Evolutionary conservation across 1,284 basidiomycete species (phyloP), one percentile per base, ranked within the genome.

Genomic region (Cryptococcus sp.): DNA sequence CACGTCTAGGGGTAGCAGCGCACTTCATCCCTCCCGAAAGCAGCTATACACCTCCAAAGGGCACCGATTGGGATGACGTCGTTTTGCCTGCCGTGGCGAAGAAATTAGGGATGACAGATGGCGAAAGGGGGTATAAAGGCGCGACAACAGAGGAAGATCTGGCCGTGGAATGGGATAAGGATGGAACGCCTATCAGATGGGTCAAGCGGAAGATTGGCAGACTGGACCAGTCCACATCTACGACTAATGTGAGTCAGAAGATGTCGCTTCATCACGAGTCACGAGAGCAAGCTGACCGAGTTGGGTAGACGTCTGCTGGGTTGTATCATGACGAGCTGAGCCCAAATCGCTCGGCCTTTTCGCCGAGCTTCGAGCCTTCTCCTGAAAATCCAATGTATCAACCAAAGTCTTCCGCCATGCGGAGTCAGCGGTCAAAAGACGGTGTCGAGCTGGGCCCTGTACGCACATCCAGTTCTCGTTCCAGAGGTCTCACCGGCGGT

Each of bases 71-170:
- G 78, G 79, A 80, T 57, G 78, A 79, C 35, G 75, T 88, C 23
- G 84, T 88, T 2, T 75, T 88, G 11, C 86, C 86, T 11, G 88
- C 88, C 3, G 88, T 93, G 5, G 90, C 91, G 17, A 83, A 88
- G 61, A 91, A 91, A 80, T 87, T 87, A 69, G 90, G 89, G 3
- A 65, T 70, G n/a, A 60, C 55, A 3, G 55, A 63, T 16, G 58
- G 52, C 13, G 63, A 60, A 8, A 54, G 27, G 19, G 39, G 45
- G 16, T 23, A 23, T n/a, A 27, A 43, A 20, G 43, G 27, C 43
- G 42, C 30, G 22, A 41, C 16, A 20, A 39, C 63, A 1, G 71
- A 75, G 35, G 71, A 68, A n/a, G 71, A 72, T 60, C 53, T 76
- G 25, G 75, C 73, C 1, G 70, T 77, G 19, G 75, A 77, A 55